Base-by-base conservation (phyloP, 2,329 filamentous ascomycete genomes). In the Talaromyces atroroseus region DNA sequence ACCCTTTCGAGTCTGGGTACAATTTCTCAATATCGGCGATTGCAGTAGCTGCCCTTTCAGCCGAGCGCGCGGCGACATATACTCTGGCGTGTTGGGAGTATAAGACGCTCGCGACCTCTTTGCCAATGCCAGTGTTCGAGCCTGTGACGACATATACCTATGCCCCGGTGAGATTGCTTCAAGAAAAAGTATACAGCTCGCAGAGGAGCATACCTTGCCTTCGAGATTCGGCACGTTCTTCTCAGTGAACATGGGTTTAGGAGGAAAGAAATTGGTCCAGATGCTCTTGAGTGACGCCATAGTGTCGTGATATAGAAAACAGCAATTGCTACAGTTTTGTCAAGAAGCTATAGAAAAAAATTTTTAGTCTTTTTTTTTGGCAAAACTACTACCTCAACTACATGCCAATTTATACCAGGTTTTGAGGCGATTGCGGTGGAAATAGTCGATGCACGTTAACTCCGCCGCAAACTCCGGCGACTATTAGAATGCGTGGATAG, bases 31-130 rank as follows among this genome's bases (percentile, higher is more conserved):
- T 76, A 5, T 66, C 62, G 4, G 63, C 58, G 52, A 80, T 79
- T 5, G 75, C 73, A 5, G 54, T 61, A 18, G 61, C 59, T 1
- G 72, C 69, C 59, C 76, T 78, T 5, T 67, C 63, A 49, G 71
- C 65, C 1, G 71, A 73, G 24, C 77, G 73, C 2, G 71, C 75
- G 11, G 72, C 71, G 21, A 78, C 61, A 61, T 77, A 79, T 38
- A 79, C 73, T 50, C 69, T 76, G 38, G 71, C 77, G 58, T 74
- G 72, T 38, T 71, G 67, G 29, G 63, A 60, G 61, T 75, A 77
- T 44, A 78, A 72, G 38, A 76, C 70, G 32, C 65, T 61, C 14
- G 68, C 66, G 0, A 76, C 63, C 44, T 74, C 69, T 55, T 72
- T 68, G 56, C 76, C 75, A 5, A 77, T 62, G 5, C 75, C 76